Conservation (phyloP, 441 rosid species). For the Gossypium armourianum region DNA sequence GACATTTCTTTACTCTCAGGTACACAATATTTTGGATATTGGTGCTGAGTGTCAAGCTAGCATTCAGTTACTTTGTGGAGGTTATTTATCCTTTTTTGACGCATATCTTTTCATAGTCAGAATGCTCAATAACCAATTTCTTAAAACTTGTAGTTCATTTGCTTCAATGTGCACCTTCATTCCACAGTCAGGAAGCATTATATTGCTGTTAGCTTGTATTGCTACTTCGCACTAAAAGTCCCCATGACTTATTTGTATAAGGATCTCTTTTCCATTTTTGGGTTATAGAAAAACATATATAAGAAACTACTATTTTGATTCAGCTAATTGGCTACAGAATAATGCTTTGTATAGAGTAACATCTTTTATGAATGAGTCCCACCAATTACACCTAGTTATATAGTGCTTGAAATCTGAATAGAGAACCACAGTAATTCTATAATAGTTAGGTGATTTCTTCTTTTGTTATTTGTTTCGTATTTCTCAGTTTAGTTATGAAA, state of each 20-base stretch:
- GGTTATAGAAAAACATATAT: not conserved
- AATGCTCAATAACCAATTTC: not conserved
- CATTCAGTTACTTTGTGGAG: slow-evolving; percentile 96
- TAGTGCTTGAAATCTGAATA: slow-evolving; percentile 1
- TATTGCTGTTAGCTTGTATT: not conserved
- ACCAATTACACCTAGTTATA: not conserved
- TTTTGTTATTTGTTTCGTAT: not conserved
- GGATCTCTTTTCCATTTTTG: not conserved
- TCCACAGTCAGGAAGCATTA: not conserved
- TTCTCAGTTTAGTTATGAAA: not conserved
- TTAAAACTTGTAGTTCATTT: slow-evolving; percentile 14
- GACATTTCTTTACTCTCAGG: slow-evolving; percentile 35
- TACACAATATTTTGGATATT: slow-evolving; percentile 87
- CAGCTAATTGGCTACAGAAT: not conserved
- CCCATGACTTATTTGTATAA: slow-evolving; percentile 7
- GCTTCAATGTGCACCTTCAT: slow-evolving; percentile 18
- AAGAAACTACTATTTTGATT: not conserved
- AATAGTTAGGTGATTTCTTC: not conserved
- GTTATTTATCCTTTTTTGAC: slow-evolving; percentile 24
- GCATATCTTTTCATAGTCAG: not conserved
- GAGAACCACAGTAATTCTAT: not conserved
- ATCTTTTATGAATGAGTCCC: slow-evolving; percentile 5
- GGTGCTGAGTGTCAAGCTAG: slow-evolving; percentile 78
- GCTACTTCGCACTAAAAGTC: not conserved
- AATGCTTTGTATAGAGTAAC: not conserved